Evolutionary conservation across 495 filamentous ascomycete genomes (phyloP), one percentile per base, ranked within the genome.

Genomic region (Aspergillus steynii): DNA sequence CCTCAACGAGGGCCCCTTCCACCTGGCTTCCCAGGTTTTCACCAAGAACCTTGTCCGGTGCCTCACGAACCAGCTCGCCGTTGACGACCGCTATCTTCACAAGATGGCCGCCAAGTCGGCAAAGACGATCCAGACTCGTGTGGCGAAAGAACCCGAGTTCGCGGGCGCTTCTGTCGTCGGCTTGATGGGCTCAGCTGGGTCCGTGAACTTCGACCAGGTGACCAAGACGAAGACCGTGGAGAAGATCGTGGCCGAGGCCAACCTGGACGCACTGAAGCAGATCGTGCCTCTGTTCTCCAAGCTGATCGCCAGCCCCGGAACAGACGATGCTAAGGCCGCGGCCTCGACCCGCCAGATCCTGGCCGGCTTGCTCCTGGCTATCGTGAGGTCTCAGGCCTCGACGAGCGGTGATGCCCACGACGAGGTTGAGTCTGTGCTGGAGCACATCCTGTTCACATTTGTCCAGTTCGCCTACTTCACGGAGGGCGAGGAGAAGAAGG

Each of bases 191-290:
- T 84, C 86, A 48, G 71, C 86, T 45, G 92, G 91, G 2, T 79
- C 82, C 0, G 82, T 91, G 54, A 90, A 88, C 71, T 96, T 98
- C 68, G 96, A 98, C 70, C 85, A 89, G 32, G 76, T 87, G 25
- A 96, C 93, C 6, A 96, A 90, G 71, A 92, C 90, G 1, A 97
- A 96, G 77, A 96, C 91, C 0, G 75, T 97, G 0, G 90, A 93
- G 63, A 88, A 83, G 62, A 78, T 97, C 3, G 73, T 97, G 3
- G 77, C 83, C 48, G 76, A 82, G 53, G 85, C 88, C 2, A 85
- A 88, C 62, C 71, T 80, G 26, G 70, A 79, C 5, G 73, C 79
- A 5, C 55, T 82, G 58, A 62, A 71, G 31, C 65, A 79, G 54
- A 75, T 84, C 15, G 61, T 82, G 31, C 68, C 73, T 6, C 56